Conservation (phyloP, 1,284 basidiomycete species). For the Malassezia restricta region DNA sequence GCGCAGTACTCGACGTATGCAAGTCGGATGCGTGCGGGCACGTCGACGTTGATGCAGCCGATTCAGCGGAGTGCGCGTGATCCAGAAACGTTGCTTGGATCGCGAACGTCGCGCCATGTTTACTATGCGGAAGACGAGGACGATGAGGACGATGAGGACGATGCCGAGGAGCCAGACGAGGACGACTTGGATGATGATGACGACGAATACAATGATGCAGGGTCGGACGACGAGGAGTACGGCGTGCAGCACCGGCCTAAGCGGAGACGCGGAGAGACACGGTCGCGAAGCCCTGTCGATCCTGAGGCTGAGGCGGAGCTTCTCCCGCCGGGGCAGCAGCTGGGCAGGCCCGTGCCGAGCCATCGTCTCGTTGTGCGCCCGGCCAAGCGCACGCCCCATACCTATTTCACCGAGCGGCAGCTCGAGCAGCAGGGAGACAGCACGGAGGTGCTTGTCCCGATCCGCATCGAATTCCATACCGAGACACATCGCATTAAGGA, state of each 20-base stretch:
- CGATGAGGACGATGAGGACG: constrained; percentile 26
- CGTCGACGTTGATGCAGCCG: constrained; percentile 82
- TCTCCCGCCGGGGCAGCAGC: constrained; percentile 54
- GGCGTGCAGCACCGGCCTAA: constrained; percentile 19
- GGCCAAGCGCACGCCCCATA: constrained; percentile 56
- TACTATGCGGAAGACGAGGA: constrained; percentile 30
- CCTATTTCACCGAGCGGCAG: constrained; percentile 53
- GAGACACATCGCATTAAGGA: constrained; percentile 81
- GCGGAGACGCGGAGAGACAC: constrained; percentile 4
- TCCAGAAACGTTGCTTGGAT: constrained; percentile 1
- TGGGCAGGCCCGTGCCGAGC: constrained; percentile 71
- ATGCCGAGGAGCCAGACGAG: not conserved
- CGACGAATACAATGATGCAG: constrained; percentile 1
- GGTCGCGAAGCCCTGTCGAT: not conserved
- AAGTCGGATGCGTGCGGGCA: constrained; percentile 80
- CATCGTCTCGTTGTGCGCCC: constrained; percentile 60
- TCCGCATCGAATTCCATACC: constrained; percentile 87
- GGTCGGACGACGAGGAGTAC: constrained; percentile 19
- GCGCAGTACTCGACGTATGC: constrained; percentile 73
- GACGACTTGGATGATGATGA: not conserved
- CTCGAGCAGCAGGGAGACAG: constrained; percentile 25
- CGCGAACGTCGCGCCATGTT: constrained; percentile 5
- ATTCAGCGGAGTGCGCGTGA: constrained; percentile 47
- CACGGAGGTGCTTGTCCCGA: constrained; percentile 67
- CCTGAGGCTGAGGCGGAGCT: constrained; percentile 24